These are phyloP conservation scores for Penicillium sp. DNA, from an alignment of 2,329 filamentous ascomycete species.

Conservation along the genomic window DNA sequence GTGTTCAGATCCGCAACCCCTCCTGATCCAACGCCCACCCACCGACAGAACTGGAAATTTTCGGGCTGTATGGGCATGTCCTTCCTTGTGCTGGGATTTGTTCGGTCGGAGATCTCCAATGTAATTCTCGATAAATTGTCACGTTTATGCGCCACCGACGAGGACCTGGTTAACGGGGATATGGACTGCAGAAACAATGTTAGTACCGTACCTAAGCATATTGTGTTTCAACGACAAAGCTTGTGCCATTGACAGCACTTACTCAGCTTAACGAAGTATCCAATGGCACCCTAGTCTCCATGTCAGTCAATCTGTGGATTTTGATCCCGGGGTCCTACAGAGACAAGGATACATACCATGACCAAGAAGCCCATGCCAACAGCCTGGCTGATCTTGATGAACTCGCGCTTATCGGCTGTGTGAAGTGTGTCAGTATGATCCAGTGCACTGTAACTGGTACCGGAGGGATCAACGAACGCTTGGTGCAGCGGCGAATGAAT, in stretches of 20 bases:
- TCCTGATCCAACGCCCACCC: slow-evolving; percentile 1
- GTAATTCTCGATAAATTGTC: neutral
- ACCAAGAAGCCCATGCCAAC: slow-evolving; percentile 58
- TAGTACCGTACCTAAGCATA: slow-evolving; percentile 8
- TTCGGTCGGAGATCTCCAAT: neutral
- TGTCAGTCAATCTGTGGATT: slow-evolving; percentile 7
- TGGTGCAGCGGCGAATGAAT: slow-evolving; percentile 48
- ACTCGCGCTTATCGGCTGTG: slow-evolving; percentile 57
- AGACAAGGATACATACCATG: slow-evolving; percentile 39
- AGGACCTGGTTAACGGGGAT: slow-evolving; percentile 51
- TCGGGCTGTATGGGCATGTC: neutral
- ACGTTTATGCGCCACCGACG: slow-evolving; percentile 43
- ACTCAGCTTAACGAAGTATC: slow-evolving; percentile 59
- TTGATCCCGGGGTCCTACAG: neutral
- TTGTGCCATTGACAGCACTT: slow-evolving; percentile 23
- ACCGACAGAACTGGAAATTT: neutral
- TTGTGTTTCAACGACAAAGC: neutral
- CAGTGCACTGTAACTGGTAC: neutral
- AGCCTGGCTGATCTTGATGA: slow-evolving; percentile 58
- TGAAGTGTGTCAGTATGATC: slow-evolving; percentile 18
- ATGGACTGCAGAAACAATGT: slow-evolving; percentile 37
- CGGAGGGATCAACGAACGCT: slow-evolving; percentile 37
- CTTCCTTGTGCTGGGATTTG: neutral
- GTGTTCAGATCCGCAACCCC: neutral
- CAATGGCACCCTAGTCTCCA: slow-evolving; percentile 47